These are phyloP conservation scores for Syzygium malaccense DNA, from an alignment of 441 rosid genomes.

Conservation along the genomic window DNA sequence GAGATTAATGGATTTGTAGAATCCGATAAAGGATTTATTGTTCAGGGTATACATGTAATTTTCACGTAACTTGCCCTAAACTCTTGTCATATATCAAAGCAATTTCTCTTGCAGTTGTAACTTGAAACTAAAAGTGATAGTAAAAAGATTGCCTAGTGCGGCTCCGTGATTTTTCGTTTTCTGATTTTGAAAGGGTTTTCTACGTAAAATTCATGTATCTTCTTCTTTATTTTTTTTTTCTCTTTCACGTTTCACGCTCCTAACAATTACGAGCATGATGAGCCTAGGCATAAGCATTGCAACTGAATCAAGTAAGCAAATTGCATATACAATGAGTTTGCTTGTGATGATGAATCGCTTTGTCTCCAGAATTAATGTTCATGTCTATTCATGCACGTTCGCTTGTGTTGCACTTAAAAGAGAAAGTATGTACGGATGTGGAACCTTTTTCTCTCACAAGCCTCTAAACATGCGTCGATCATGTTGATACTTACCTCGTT, in stretches of 20 bases:
- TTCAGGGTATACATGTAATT: neutral
- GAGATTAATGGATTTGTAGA: neutral
- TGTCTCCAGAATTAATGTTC: neutral
- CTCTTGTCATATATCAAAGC: neutral
- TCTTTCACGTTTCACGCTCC: neutral
- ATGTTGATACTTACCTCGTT: neutral
- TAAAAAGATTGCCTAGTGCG: neutral
- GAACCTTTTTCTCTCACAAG: neutral
- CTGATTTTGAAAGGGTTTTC: neutral
- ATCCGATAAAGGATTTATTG: neutral
- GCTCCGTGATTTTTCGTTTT: neutral
- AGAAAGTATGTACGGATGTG: neutral
- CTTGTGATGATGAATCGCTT: neutral
- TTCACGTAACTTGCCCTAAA: neutral
- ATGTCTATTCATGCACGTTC: neutral
- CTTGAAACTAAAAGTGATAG: fast-evolving
- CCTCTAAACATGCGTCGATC: neutral
- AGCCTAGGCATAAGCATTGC: neutral
- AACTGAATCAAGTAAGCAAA: neutral
- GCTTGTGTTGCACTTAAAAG: neutral
- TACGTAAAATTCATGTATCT: neutral
- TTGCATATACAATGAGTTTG: neutral
- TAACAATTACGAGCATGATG: neutral
- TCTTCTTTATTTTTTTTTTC: neutral
- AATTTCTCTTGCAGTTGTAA: neutral